These are phyloP conservation scores for Strobilomyces dryophilus DNA, from an alignment of 768 basidiomycete genomes.

Conservation along the genomic window DNA sequence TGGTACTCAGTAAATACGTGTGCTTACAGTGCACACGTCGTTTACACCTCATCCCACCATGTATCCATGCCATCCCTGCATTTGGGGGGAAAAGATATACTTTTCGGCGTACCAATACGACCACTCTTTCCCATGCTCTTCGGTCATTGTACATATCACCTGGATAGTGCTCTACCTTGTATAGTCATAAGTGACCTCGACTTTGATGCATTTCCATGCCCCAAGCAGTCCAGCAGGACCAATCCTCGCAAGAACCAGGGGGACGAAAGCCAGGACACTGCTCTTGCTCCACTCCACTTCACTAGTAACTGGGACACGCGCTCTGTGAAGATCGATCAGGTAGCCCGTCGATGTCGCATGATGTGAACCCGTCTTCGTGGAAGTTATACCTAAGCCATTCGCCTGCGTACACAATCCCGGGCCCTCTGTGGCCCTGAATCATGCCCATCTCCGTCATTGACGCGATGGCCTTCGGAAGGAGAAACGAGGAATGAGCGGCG, in stretches of 20 bases:
- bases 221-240: not conserved
- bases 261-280: slow-evolving; percentile 15
- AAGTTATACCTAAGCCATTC: slow-evolving; percentile 78
- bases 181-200: slow-evolving; percentile 4
- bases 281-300: slow-evolving; percentile 37
- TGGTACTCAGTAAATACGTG: not conserved
- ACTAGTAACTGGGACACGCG: slow-evolving; percentile 35
- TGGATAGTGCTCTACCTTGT: slow-evolving; percentile 1
- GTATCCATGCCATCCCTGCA: slow-evolving; percentile 4
- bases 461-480: slow-evolving; percentile 39
- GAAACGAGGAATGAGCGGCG: not conserved
- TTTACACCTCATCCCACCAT: not conserved
- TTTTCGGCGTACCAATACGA: not conserved
- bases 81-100: not conserved
- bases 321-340: slow-evolving; percentile 24
- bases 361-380: slow-evolving; percentile 74
- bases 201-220: not conserved
- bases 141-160: slow-evolving; percentile 4
- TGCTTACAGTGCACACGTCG: not conserved
- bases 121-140: not conserved
- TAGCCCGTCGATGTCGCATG: slow-evolving; percentile 29
- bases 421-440: slow-evolving; percentile 56
- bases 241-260: slow-evolving; percentile 4
- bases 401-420: slow-evolving; percentile 55
- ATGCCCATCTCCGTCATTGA: slow-evolving; percentile 49